Evolutionary conservation across 1,284 basidiomycete species (phyloP).

Genomic region (Apiotrichum sp.): DNA sequence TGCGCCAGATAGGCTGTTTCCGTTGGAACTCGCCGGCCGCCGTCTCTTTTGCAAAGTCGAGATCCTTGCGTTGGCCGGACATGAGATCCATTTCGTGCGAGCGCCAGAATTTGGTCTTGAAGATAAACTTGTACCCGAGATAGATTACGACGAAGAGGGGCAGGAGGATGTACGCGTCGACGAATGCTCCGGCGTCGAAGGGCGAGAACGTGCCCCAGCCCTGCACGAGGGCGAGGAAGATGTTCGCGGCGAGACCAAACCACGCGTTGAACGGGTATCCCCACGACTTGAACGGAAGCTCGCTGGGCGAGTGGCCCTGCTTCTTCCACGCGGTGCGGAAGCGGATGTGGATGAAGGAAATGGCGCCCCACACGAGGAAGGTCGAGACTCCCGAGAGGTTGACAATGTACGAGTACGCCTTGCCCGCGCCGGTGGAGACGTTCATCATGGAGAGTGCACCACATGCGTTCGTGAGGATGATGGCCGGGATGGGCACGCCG

Average conservation of each 20-base stretch:
- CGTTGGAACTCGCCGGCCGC: background rate
- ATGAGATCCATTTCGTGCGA: slow-evolving; percentile 17
- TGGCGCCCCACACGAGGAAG: slow-evolving; percentile 27
- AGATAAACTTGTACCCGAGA: slow-evolving; percentile 16
- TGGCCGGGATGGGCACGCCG: slow-evolving; percentile 45
- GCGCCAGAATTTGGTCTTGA: slow-evolving; percentile 16
- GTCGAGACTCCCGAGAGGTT: slow-evolving; percentile 27
- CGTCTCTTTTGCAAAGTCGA: slow-evolving; percentile 6
- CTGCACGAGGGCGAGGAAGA: slow-evolving; percentile 21
- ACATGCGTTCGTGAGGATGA: slow-evolving; percentile 40
- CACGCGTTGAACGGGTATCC: slow-evolving; percentile 20
- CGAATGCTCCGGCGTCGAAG: slow-evolving; percentile 19
- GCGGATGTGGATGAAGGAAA: slow-evolving; percentile 38
- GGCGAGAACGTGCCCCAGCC: slow-evolving; percentile 13
- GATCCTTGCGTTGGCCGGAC: slow-evolving; percentile 14
- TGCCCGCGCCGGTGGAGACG: slow-evolving; percentile 24
- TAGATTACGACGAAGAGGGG: slow-evolving; percentile 23
- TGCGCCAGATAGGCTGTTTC: background rate
- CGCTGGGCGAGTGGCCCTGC: slow-evolving; percentile 43
- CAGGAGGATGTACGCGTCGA: slow-evolving; percentile 23
- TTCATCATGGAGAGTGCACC: slow-evolving; percentile 45
- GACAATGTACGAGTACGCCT: slow-evolving; percentile 28
- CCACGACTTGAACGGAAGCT: slow-evolving; percentile 46
- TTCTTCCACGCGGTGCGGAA: slow-evolving; percentile 48
- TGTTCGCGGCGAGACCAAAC: slow-evolving; percentile 20